Evolutionary conservation across 2,329 filamentous ascomycete genomes (phyloP).

Genomic region (Fragosphaeria purpurea): DNA sequence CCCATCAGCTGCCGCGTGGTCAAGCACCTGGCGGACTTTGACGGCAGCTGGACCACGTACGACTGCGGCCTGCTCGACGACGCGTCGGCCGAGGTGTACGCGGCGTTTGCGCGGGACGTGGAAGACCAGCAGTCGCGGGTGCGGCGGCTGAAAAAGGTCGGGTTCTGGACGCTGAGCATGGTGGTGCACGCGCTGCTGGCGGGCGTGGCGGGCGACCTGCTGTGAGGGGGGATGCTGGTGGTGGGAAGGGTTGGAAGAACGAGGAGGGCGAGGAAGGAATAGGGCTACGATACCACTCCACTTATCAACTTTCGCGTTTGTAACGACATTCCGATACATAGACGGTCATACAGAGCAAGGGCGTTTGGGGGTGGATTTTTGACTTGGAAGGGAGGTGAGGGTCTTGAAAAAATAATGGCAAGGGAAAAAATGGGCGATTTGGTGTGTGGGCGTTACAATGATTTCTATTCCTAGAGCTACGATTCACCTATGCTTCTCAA

Average conservation of each 20-base stretch:
- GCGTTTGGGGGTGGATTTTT: too few species aligned
- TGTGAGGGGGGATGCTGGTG: conserved; percentile 19
- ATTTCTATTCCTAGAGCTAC: too few species aligned
- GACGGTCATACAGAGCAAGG: too few species aligned
- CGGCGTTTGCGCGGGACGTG: conserved; percentile 86
- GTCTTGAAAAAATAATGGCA: too few species aligned
- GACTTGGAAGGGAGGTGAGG: too few species aligned
- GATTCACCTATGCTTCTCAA: too few species aligned
- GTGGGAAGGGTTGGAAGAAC: too few species aligned
- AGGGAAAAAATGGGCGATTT: too few species aligned
- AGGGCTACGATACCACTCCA: background rate
- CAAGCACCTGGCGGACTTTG: conserved; percentile 80
- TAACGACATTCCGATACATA: too few species aligned
- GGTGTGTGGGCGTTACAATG: too few species aligned
- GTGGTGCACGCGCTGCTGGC: conserved; percentile 90
- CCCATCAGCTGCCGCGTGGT: conserved; percentile 91
- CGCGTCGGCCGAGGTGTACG: conserved; percentile 83
- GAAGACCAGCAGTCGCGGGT: conserved; percentile 79
- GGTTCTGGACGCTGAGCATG: conserved; percentile 88
- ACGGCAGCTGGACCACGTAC: conserved; percentile 89
- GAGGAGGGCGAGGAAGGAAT: background rate
- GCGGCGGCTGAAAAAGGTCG: conserved; percentile 80
- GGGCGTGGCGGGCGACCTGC: conserved; percentile 78
- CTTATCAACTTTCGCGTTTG: background rate
- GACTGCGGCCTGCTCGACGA: conserved; percentile 94